These are phyloP conservation scores for Pichia cactophila DNA, from an alignment of 1,139 yeast genomes.

Conservation along the genomic window DNA sequence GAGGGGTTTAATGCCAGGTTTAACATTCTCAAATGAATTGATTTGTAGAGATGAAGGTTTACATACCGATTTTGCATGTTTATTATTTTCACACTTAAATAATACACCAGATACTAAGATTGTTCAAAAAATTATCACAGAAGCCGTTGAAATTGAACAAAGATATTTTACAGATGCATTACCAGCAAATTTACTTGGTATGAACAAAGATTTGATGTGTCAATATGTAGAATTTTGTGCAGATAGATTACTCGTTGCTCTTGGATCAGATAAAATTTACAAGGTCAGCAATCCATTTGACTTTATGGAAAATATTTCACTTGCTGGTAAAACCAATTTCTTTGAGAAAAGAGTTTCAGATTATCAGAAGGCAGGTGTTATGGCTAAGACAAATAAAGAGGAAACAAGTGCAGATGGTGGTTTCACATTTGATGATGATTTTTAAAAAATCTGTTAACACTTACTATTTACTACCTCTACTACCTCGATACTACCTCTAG, in stretches of 20 bases:
- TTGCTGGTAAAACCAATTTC: constrained; percentile 97
- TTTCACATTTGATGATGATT: constrained; percentile 45
- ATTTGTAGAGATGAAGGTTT: constrained; percentile 98
- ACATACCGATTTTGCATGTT: constrained; percentile 97
- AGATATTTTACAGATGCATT: constrained; percentile 90
- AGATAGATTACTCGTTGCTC: constrained; percentile 81
- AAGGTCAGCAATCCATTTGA: constrained; percentile 92
- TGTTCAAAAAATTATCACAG: constrained; percentile 80
- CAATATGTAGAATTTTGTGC: constrained; percentile 98
- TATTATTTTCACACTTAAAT: constrained; percentile 85
- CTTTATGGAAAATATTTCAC: constrained; percentile 96
- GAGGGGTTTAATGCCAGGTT: constrained; percentile 97
- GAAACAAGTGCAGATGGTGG: constrained; percentile 29
- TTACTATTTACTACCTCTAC: no score
- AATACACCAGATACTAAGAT: constrained; percentile 77
- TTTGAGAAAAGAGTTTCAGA: constrained; percentile 98
- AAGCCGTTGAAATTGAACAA: constrained; percentile 93
- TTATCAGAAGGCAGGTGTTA: constrained; percentile 98
- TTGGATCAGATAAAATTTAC: constrained; percentile 85
- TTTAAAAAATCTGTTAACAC: constrained; percentile 15
- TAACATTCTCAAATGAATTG: constrained; percentile 92
- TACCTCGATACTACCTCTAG: no score
- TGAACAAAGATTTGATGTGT: constrained; percentile 88
- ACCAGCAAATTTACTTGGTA: constrained; percentile 86
- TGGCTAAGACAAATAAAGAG: constrained; percentile 49